phyloP scores from a whole-genome alignment of 495 filamentous ascomycete genomes.

The Bryoglossum gracile region DNA sequence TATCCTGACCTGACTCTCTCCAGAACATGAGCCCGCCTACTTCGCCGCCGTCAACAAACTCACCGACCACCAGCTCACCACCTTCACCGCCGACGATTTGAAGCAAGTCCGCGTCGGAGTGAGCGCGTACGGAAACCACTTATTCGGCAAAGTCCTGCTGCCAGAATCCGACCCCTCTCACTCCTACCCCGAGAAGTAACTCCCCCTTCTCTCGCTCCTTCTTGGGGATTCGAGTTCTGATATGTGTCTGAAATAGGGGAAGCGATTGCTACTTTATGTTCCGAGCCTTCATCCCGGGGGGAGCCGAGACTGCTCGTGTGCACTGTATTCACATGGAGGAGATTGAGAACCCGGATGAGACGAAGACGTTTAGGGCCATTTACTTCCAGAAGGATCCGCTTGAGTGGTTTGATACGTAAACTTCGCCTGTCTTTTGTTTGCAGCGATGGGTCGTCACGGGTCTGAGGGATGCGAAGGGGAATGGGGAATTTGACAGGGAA shows the following conservation, averaged over 20 bases:
- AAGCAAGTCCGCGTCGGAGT: slow-evolving; percentile 42
- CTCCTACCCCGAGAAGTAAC: slow-evolving; percentile 10
- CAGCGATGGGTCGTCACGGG: too few species aligned
- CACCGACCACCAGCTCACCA: slow-evolving; percentile 23
- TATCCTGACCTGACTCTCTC: slow-evolving; percentile 6
- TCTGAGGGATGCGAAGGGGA: too few species aligned
- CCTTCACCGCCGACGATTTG: slow-evolving; percentile 41
- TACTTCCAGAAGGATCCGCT: slow-evolving; percentile 44
- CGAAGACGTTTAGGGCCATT: slow-evolving; percentile 42
- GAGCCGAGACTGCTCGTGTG: slow-evolving; percentile 36
- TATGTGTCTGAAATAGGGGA: background rate
- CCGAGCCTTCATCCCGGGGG: slow-evolving; percentile 42
- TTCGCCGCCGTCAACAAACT: slow-evolving; percentile 39
- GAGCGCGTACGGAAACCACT: slow-evolving; percentile 47
- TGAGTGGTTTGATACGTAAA: slow-evolving; percentile 51
- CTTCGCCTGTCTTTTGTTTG: too few species aligned
- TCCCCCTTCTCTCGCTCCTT: background rate
- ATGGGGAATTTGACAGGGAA: too few species aligned
- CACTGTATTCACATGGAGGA: slow-evolving; percentile 48
- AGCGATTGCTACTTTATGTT: slow-evolving; percentile 36
- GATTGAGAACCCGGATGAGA: slow-evolving; percentile 36
- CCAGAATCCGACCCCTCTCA: slow-evolving; percentile 26
- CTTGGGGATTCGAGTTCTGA: too few species aligned
- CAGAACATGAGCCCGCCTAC: slow-evolving; percentile 45
- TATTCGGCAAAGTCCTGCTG: slow-evolving; percentile 50